Percentiles rank a stretch among this genome's conserved stretches.
phyloP scores from a whole-genome alignment of 129 eudicot genomes.

The Silybum marianum region DNA sequence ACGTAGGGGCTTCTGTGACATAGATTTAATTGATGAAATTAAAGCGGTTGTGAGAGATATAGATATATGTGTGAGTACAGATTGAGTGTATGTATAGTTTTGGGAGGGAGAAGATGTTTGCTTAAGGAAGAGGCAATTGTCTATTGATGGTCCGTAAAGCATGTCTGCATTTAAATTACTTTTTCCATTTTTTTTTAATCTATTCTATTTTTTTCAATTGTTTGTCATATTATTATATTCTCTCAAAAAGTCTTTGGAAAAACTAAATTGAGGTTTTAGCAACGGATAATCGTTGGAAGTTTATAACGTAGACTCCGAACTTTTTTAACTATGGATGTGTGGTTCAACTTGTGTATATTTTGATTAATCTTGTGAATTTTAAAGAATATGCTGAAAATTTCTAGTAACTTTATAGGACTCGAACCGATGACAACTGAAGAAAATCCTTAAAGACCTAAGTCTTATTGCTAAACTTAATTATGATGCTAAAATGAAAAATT shows the following conservation, averaged over 20 bases:
- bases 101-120: slow-evolving; percentile 18
- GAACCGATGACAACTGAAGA: too few species aligned
- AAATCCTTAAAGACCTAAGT: too few species aligned
- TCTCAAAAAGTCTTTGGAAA: not conserved
- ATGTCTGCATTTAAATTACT: slow-evolving; percentile 10
- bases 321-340: too few species aligned
- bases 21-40: slow-evolving; percentile 16
- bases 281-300: not conserved
- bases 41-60: not conserved
- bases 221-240: not conserved
- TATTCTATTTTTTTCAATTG: not conserved
- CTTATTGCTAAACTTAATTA: too few species aligned
- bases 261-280: not conserved
- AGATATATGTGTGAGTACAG: not conserved
- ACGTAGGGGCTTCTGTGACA: slow-evolving; percentile 48
- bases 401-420: too few species aligned
- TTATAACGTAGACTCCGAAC: too few species aligned
- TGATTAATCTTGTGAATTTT: too few species aligned
- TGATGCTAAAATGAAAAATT: too few species aligned
- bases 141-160: slow-evolving; percentile 11
- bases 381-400: too few species aligned
- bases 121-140: slow-evolving; percentile 36
- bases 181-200: not conserved
- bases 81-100: slow-evolving; percentile 29
- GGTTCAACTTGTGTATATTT: too few species aligned